phyloP scores from a whole-genome alignment of 495 filamentous ascomycete genomes.

The Neurospora sp. region DNA sequence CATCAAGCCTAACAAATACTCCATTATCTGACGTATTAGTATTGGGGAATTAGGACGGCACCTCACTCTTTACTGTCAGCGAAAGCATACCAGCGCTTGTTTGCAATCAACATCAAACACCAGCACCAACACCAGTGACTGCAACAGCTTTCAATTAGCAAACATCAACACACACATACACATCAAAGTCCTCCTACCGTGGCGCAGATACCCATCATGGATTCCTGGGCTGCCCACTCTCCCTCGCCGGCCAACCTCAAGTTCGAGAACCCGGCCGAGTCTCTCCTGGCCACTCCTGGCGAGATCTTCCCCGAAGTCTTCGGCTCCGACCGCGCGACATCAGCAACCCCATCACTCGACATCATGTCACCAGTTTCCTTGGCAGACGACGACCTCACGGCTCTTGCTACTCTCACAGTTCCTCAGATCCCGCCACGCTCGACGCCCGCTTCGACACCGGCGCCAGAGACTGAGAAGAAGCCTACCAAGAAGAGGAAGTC shows the following conservation, averaged over 20 bases:
- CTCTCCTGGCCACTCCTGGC: conserved; percentile 41
- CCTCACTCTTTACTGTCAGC: conserved; percentile 23
- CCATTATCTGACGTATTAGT: conserved; percentile 23
- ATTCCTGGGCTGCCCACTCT: conserved; percentile 28
- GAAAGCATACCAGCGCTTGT: not conserved
- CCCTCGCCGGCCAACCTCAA: conserved; percentile 32
- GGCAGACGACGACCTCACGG: conserved; percentile 17
- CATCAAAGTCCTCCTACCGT: conserved; percentile 29
- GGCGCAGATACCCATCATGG: conserved; percentile 21
- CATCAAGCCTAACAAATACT: conserved; percentile 9
- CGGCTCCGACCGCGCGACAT: conserved; percentile 13
- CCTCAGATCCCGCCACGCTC: conserved; percentile 3
- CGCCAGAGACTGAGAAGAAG: conserved; percentile 51
- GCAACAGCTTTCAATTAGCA: conserved; percentile 1
- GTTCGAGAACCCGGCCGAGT: conserved; percentile 42
- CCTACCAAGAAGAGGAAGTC: conserved; percentile 93
- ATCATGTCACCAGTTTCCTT: conserved; percentile 38
- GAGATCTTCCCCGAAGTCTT: conserved; percentile 44
- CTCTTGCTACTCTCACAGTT: conserved; percentile 10
- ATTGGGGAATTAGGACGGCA: conserved; percentile 34
- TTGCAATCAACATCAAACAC: conserved; percentile 10
- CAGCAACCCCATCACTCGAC: conserved; percentile 27
- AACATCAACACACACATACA: conserved; percentile 6
- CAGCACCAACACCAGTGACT: not conserved
- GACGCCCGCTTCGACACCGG: conserved; percentile 12